Base-by-base conservation (phyloP, 371 early-diverging fungal genomes). In the Rhizoclosmatium hyalinum region DNA sequence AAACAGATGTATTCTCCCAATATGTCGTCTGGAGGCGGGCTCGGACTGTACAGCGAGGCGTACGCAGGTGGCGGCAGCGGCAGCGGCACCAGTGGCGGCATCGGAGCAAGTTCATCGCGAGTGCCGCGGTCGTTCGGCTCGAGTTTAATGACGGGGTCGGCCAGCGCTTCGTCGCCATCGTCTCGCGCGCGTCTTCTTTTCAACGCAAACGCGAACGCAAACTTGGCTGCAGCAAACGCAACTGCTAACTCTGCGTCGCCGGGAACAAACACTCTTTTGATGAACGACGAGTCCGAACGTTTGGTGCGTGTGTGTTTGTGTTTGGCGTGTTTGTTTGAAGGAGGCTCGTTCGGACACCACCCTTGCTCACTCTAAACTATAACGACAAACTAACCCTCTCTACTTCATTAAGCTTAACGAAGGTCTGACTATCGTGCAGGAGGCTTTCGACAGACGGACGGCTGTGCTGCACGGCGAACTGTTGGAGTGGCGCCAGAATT, bases 361-460 rank as follows among this genome's bases (percentile, higher is more conserved):
- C 17, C 50, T 50, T 8, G 1, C 60, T 58, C 17, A 58, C 17
- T 2, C 60, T 58, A 6, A 14, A 8, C n/a, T 58, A 32, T 8
- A 58, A 58, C n/a, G 19, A 8, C 8, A 10, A 10, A 21, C 60
- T 14, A 54, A 54, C 54, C n/a, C n/a, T 32, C 32, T 32, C 32
- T 32, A 1, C 32, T 32, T 32, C 32, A 32, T 32, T 3, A 63
- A 82, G 83, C 61, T 82, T 53, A 73, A 67, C 72, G 71, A 77
- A 8, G 83, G 77, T 45, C 50, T 82, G 6, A 71, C 73, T 3
- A 65, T 79, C 14, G 68, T 82, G 4, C 79, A 78, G 45, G 80
- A 82, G n/a, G 83, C 83, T 2, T 80, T 74, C 57, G 78, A 78
- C 17, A 55, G 73, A 2, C 8, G 72, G 19, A 73, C 77, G 0